A percentile compares a stretch with the other conserved stretches of the same genome.
phyloP scores from a whole-genome alignment of 768 basidiomycete species.

The Tylopilus balloui region DNA sequence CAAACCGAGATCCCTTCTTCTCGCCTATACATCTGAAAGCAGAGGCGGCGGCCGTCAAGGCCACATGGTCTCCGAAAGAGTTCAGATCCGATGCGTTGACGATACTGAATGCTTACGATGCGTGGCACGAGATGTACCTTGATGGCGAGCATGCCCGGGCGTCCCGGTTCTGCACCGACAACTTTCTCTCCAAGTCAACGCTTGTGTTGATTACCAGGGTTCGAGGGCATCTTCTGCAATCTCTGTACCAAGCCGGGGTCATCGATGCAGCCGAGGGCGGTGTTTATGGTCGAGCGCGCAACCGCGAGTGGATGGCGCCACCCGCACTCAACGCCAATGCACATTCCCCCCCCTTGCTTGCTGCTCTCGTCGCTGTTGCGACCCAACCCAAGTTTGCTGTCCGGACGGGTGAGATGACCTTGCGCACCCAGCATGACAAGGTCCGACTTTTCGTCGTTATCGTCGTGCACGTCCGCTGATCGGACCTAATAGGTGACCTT shows the following conservation, averaged over 20 bases:
- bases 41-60: slow-evolving; percentile 68
- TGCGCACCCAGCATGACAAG: slow-evolving; percentile 80
- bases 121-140: slow-evolving; percentile 72
- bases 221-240: slow-evolving; percentile 70
- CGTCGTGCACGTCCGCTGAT: slow-evolving; percentile 12
- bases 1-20: slow-evolving; percentile 88
- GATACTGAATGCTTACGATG: slow-evolving; percentile 73
- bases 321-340: slow-evolving; percentile 65
- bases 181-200: slow-evolving; percentile 87
- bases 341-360: slow-evolving; percentile 71
- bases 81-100: slow-evolving; percentile 85
- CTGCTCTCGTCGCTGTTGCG: slow-evolving; percentile 80
- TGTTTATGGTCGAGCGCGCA: slow-evolving; percentile 27
- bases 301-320: slow-evolving; percentile 47
- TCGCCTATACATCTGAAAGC: slow-evolving; percentile 72
- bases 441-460: slow-evolving; percentile 37
- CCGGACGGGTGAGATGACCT: slow-evolving; percentile 58
- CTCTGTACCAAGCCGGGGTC: slow-evolving; percentile 75
- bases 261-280: slow-evolving; percentile 79
- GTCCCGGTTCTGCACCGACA: slow-evolving; percentile 74
- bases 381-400: slow-evolving; percentile 90
- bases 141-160: slow-evolving; percentile 60
- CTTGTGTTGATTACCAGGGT: slow-evolving; percentile 77
- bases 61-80: slow-evolving; percentile 71
- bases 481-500: slow-evolving; percentile 50